phyloP scores from a whole-genome alignment of 805 yeast species.

The Candida nanaspora region DNA sequence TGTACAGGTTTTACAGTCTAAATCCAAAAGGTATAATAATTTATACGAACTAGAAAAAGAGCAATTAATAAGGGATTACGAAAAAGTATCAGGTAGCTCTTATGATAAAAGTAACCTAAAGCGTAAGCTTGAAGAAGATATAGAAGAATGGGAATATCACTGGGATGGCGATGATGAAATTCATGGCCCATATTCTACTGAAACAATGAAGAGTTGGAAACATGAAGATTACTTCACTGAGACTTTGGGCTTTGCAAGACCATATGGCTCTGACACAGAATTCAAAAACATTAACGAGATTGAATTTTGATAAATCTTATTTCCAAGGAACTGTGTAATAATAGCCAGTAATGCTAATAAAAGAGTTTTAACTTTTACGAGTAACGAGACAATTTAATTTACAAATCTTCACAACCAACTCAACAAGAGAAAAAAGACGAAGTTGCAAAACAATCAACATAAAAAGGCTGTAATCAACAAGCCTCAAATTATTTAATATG shows the following conservation, averaged over 20 bases:
- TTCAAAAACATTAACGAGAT: background rate
- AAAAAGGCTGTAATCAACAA: no score
- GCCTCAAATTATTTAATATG: no score
- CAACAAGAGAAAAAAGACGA: no score
- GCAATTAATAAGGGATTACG: constrained; percentile 40
- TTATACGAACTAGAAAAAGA: constrained; percentile 52
- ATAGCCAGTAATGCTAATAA: no score
- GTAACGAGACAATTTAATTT: no score
- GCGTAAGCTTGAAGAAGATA: constrained; percentile 4
- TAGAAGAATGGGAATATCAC: constrained; percentile 36
- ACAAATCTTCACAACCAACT: no score
- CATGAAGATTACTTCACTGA: background rate
- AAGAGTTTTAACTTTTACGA: no score
- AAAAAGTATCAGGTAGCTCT: constrained; percentile 34
- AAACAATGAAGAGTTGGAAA: constrained; percentile 32
- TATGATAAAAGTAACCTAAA: constrained; percentile 16
- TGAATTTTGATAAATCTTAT: background rate
- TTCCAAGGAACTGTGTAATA: background rate
- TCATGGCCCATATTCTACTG: constrained; percentile 42
- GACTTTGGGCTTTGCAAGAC: background rate
- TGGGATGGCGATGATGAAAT: constrained; percentile 37
- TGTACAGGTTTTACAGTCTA: constrained; percentile 32
- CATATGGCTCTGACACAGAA: background rate
- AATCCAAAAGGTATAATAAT: constrained; percentile 33
- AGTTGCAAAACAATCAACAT: no score